Conservation (phyloP, 495 filamentous ascomycete species). For the Aspergillus steynii region DNA sequence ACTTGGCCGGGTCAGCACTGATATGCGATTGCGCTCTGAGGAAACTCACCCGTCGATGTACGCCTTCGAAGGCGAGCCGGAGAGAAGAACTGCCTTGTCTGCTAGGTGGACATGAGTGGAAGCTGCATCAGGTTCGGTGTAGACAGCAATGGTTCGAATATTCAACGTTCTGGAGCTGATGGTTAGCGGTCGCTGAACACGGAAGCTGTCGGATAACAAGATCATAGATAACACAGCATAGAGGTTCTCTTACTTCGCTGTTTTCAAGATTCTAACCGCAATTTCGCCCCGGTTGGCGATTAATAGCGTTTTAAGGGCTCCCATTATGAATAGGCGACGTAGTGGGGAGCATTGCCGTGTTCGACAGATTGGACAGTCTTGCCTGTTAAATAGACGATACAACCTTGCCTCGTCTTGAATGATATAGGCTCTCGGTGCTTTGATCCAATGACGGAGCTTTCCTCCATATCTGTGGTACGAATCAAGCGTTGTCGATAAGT, state of each 20-base stretch:
- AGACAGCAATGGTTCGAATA: conserved; percentile 54
- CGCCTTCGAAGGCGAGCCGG: conserved; percentile 44
- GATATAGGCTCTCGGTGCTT: neutral
- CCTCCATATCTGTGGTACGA: neutral
- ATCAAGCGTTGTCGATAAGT: conserved; percentile 7
- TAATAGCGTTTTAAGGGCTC: conserved; percentile 38
- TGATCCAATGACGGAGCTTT: conserved; percentile 5
- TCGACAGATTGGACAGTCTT: conserved; percentile 31
- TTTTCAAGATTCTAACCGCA: conserved; percentile 48
- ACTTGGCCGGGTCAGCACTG: conserved; percentile 18
- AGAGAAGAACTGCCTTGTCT: conserved; percentile 50
- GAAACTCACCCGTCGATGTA: conserved; percentile 45
- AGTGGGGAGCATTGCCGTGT: neutral
- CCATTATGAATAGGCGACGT: conserved; percentile 25
- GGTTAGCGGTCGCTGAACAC: neutral
- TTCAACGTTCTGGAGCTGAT: conserved; percentile 28
- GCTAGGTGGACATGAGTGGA: conserved; percentile 55
- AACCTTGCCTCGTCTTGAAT: neutral
- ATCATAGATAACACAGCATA: neutral
- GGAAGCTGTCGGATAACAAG: neutral
- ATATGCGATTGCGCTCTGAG: neutral
- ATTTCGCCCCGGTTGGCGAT: conserved; percentile 61
- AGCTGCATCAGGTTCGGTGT: conserved; percentile 55
- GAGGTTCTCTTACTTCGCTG: conserved; percentile 32
- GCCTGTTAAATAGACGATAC: neutral